These are phyloP conservation scores for Syncephalis plumigaleata DNA, from an alignment of 371 early-diverging fungal genomes.

Conservation along the genomic window DNA sequence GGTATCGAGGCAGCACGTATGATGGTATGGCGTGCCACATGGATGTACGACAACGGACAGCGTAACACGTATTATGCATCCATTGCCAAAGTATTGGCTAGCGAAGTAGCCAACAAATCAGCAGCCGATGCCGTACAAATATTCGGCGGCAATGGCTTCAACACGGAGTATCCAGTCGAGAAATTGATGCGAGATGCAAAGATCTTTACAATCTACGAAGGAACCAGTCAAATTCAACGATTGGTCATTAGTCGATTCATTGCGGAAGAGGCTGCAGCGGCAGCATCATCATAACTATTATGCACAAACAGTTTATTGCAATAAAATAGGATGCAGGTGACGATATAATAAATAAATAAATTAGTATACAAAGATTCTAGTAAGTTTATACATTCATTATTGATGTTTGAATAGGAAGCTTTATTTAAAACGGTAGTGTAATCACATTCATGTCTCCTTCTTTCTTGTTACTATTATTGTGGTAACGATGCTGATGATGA, in stretches of 20 bases:
- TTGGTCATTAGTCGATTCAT: conserved; percentile 67
- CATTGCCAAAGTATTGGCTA: conserved; percentile 86
- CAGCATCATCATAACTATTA: too few relatives aligned
- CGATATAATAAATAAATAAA: too few relatives aligned
- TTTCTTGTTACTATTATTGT: too few relatives aligned
- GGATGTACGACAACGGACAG: conserved; percentile 67
- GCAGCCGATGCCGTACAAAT: conserved; percentile 93
- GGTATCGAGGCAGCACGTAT: conserved; percentile 76
- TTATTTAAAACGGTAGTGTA: too few relatives aligned
- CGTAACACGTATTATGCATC: conserved; percentile 88
- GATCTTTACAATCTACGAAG: conserved; percentile 94
- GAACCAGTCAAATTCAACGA: conserved; percentile 90
- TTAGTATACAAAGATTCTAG: too few relatives aligned
- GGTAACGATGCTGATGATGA: too few relatives aligned
- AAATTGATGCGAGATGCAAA: conserved; percentile 85
- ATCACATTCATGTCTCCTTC: too few relatives aligned
- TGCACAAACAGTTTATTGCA: too few relatives aligned
- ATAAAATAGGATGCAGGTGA: too few relatives aligned
- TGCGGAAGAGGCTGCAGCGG: conserved; percentile 25
- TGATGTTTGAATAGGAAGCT: not conserved
- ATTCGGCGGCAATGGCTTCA: conserved; percentile 92
- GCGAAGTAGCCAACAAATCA: conserved; percentile 89
- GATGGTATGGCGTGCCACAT: conserved; percentile 75
- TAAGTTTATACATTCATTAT: too few relatives aligned
- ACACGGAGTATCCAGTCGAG: conserved; percentile 76